Percentiles rank a stretch among this genome's conserved stretches.
phyloP scores from a whole-genome alignment of 2,329 filamentous ascomycete genomes.

The Diplodia seriata region DNA sequence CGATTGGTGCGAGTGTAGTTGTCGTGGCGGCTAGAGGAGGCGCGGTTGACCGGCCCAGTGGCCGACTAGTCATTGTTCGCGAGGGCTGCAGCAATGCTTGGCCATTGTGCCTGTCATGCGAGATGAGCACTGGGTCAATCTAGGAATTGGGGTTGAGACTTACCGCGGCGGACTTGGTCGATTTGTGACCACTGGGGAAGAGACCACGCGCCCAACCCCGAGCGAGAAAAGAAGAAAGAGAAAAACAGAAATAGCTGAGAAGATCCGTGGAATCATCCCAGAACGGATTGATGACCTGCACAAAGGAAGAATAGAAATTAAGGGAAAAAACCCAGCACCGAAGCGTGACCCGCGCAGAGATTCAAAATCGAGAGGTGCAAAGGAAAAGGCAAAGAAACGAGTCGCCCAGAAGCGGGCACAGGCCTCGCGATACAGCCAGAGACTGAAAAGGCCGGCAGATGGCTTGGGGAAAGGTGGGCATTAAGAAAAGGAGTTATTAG shows the following conservation, averaged over 20 bases:
- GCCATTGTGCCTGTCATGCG: not conserved
- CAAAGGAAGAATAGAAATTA: not conserved
- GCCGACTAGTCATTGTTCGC: not conserved
- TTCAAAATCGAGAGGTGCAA: not conserved
- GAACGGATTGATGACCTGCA: not conserved
- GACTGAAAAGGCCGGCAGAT: not conserved
- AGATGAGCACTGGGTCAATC: not conserved
- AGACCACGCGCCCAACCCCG: not conserved
- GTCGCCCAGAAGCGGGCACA: constrained; percentile 1
- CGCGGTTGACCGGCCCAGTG: not conserved
- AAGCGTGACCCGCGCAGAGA: constrained; percentile 12
- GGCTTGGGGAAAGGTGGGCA: not conserved
- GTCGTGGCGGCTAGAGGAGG: not conserved
- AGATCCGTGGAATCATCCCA: constrained; percentile 1
- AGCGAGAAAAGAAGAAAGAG: not conserved
- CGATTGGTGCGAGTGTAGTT: not conserved
- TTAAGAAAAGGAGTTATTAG: not conserved
- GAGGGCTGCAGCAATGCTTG: constrained; percentile 14
- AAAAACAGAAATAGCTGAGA: not conserved
- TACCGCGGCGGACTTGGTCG: not conserved
- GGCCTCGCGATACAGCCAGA: constrained; percentile 1
- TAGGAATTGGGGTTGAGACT: not conserved
- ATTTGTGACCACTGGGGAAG: not conserved
- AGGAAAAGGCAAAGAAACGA: not conserved
- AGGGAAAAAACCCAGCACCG: not conserved